Conservation (phyloP, 2,329 filamentous ascomycete species). For the Xylaria sp. region DNA sequence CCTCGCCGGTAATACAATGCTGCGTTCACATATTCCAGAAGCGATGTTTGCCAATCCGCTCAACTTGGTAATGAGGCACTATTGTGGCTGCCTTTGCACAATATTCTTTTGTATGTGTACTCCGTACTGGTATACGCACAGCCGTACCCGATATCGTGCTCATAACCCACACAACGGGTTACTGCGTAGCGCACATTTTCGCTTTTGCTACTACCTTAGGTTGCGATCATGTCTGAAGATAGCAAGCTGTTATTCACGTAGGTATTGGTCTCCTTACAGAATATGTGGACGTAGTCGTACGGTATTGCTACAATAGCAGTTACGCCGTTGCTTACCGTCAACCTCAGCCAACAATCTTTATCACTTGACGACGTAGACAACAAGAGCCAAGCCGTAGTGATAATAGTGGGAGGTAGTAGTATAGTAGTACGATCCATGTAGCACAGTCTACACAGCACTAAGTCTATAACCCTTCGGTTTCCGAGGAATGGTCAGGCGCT, state of each 20-base stretch:
- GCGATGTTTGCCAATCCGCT: constrained; percentile 9
- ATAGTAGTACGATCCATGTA: not conserved
- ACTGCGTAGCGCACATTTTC: not conserved
- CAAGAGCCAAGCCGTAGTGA: not conserved
- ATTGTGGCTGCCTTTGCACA: constrained; percentile 15
- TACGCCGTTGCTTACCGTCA: not conserved
- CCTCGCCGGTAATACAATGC: constrained; percentile 5
- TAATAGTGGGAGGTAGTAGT: not conserved
- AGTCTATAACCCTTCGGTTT: constrained; percentile 31
- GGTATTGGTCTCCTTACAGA: not conserved
- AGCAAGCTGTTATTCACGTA: constrained; percentile 12
- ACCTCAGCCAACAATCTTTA: not conserved
- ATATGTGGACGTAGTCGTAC: not conserved
- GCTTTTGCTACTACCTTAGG: not conserved
- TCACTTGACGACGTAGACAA: not conserved
- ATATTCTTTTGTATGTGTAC: not conserved
- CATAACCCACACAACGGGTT: not conserved
- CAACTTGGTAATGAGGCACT: constrained; percentile 19
- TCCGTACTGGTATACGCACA: not conserved
- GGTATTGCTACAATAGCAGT: not conserved
- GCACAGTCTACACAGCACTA: constrained; percentile 11
- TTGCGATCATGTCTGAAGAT: not conserved
- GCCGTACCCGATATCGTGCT: not conserved
- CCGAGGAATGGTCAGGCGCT: constrained; percentile 32
- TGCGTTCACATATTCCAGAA: constrained; percentile 19